Evolutionary conservation across 768 basidiomycete genomes (phyloP).

Genomic region (Auricularia sp.): DNA sequence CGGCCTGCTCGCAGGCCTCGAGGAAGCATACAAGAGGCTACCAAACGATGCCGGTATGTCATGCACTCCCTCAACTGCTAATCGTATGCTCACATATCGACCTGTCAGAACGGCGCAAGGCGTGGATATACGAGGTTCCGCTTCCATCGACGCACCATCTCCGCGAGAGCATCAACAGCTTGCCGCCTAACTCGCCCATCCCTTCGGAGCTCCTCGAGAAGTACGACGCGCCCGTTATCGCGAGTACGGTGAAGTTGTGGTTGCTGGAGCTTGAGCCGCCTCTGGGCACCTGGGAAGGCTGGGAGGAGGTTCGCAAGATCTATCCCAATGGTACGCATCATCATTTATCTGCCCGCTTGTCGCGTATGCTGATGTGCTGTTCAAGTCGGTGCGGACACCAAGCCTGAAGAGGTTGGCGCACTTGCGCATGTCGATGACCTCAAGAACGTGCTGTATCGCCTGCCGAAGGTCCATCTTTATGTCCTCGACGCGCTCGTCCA

Average conservation of each 20-base stretch:
- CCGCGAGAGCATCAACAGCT: conserved; percentile 69
- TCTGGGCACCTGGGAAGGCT: conserved; percentile 73
- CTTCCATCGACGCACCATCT: conserved; percentile 75
- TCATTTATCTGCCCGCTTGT: background rate
- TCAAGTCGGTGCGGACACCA: conserved; percentile 43
- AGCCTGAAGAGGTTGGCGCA: conserved; percentile 41
- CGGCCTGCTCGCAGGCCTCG: conserved; percentile 53
- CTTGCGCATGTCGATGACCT: conserved; percentile 57
- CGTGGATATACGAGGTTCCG: conserved; percentile 89
- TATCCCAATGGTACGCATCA: conserved; percentile 52
- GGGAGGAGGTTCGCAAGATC: conserved; percentile 83
- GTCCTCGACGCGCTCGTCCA: conserved; percentile 69
- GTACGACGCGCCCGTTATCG: conserved; percentile 81
- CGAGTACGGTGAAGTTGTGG: conserved; percentile 81
- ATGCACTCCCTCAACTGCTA: too few relatives aligned
- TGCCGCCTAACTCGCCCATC: conserved; percentile 43
- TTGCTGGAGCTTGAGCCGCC: conserved; percentile 86
- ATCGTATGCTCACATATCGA: too few relatives aligned
- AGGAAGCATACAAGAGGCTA: conserved; percentile 49
- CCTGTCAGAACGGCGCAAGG: conserved; percentile 62
- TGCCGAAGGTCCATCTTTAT: conserved; percentile 71
- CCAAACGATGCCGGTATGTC: conserved; percentile 53
- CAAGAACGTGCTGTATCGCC: conserved; percentile 47
- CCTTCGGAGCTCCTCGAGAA: conserved; percentile 49
- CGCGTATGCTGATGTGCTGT: background rate